Evolutionary conservation across 768 basidiomycete species (phyloP), one percentile per base, ranked within the genome.

Genomic region (Termitomyces sp.): DNA sequence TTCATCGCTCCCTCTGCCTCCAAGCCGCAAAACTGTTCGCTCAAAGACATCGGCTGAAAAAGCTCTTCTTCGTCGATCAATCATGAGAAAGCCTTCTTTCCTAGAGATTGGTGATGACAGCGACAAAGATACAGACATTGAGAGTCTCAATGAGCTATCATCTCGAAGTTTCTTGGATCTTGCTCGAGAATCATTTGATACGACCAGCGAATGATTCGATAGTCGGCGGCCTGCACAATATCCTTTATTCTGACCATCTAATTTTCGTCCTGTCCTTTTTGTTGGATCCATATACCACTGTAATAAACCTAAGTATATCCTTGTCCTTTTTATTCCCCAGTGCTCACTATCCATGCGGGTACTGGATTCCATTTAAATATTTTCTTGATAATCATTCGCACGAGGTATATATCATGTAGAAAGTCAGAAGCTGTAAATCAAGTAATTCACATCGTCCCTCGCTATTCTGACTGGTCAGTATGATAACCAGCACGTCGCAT

Each of bases 401-500:
- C 20, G 24, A 11, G 30, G 9, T 58, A 40, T 65, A 32, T 63
- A 61, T 71, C 59, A 65, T 56, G 47, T 56, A 55, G 58, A 63
- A 57, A 33, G 40, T 46, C 26, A 55, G 26, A 36, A 54, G 58
- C 55, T 32, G 52, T 59, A 60, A 53, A 60, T 60, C 49, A 50
- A 54, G 58, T 36, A 52, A 45, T 46, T 57, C n/a, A 0, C 40
- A 41, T 20, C 40, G 49, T 59, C 53, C 55, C 68, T 28, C 14
- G 20, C 32, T 69, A 88, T 63, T 86, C 89, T 47, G 85, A 90
- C 74, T 92, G 90, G 65, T 90, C 83, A 32, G 90, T 90, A 70
- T 94, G 92, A 66, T 94, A 94, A 67, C 92, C 92, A 52, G 92
- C 92, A 47, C 91, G 81, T 64, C 92, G 81, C 91, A 94, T 93